phyloP scores from a whole-genome alignment of 352 stramenopile species.

The Thalassiosira livingstoniorum region DNA sequence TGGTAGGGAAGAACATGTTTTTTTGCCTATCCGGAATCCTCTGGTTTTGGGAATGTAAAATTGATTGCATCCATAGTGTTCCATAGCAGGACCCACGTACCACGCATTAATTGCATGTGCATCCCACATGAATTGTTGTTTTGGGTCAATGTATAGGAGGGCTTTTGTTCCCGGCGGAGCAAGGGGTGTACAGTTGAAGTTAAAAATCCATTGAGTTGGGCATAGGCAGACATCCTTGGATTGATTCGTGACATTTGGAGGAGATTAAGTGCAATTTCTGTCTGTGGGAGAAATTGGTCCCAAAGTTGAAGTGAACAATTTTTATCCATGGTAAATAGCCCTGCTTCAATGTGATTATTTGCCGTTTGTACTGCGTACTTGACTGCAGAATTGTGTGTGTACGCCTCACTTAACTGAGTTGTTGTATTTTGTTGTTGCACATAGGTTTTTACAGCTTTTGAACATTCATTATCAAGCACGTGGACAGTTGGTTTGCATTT shows the following conservation, averaged over 20 bases:
- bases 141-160: not conserved
- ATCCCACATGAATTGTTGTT: not conserved
- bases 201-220: not conserved
- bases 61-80: not conserved
- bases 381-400: conserved; percentile 22
- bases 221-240: conserved; percentile 18
- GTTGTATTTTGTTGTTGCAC: not conserved
- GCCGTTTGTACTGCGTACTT: conserved; percentile 41
- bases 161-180: not conserved
- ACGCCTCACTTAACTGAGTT: not conserved
- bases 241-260: conserved; percentile 6
- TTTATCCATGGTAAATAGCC: conserved; percentile 1
- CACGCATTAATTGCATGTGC: not conserved
- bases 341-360: conserved; percentile 49
- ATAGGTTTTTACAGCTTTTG: not conserved
- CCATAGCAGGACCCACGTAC: not conserved
- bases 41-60: not conserved
- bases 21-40: not conserved
- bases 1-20: not conserved
- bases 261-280: not conserved
- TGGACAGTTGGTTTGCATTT: not conserved
- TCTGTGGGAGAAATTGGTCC: conserved; percentile 4
- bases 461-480: not conserved
- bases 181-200: conserved; percentile 2
- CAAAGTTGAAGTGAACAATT: conserved; percentile 23